These are phyloP conservation scores for Boletus speciosus DNA, from an alignment of 768 basidiomycete genomes.

Conservation along the genomic window DNA sequence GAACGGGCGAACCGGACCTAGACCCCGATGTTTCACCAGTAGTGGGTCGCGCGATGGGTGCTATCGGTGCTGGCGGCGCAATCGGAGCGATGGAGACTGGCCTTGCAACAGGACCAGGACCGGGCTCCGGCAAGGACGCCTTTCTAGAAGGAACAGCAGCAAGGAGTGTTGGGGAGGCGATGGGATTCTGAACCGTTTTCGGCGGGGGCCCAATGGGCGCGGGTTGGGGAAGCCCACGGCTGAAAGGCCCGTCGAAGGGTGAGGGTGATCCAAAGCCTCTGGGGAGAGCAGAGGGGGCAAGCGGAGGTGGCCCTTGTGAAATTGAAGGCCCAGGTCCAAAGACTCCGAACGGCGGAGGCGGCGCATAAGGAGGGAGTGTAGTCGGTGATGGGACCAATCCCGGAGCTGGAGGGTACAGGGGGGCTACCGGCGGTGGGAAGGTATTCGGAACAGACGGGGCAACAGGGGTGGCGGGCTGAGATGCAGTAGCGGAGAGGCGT, in stretches of 20 bases:
- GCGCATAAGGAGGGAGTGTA: conserved; percentile 53
- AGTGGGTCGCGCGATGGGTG: conserved; percentile 55
- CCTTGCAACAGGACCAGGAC: conserved; percentile 60
- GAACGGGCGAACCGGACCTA: conserved; percentile 56
- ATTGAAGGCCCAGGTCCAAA: conserved; percentile 47
- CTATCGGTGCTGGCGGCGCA: conserved; percentile 56
- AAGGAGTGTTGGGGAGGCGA: conserved; percentile 38
- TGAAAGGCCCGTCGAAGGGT: conserved; percentile 51
- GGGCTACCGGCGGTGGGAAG: conserved; percentile 43
- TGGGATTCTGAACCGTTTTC: conserved; percentile 32
- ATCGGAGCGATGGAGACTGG: conserved; percentile 30
- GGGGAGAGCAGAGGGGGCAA: conserved; percentile 54
- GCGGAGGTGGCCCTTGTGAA: conserved; percentile 41
- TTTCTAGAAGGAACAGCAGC: conserved; percentile 50
- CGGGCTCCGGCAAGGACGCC: conserved; percentile 40
- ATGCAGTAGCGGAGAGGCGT: conserved; percentile 32
- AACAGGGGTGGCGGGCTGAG: conserved; percentile 48
- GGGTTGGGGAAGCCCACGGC: conserved; percentile 39
- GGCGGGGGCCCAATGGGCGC: conserved; percentile 58
- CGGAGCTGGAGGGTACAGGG: conserved; percentile 46
- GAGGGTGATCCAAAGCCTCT: conserved; percentile 50
- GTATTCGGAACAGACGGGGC: conserved; percentile 28
- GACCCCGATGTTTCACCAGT: conserved; percentile 45
- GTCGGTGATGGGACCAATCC: conserved; percentile 42
- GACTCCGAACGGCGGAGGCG: conserved; percentile 47